Conservation (phyloP, 139 green algal genomes). For the Pseudopediastrum boryanum region DNA sequence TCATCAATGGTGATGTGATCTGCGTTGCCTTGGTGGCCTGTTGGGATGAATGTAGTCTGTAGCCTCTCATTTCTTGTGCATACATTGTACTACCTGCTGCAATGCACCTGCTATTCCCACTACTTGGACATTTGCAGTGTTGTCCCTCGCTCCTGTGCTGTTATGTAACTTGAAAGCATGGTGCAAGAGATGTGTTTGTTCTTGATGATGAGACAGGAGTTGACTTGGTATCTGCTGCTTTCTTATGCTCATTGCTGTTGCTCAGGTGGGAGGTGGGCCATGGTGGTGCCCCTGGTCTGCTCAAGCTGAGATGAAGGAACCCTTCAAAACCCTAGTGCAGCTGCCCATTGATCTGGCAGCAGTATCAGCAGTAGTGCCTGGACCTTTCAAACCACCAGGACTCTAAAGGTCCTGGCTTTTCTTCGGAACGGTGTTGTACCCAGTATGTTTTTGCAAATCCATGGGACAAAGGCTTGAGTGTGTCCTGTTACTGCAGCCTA, state of each 20-base stretch:
- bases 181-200: too few relatives aligned
- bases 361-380: constrained; percentile 51
- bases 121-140: background rate
- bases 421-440: too few relatives aligned
- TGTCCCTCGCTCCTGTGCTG: background rate
- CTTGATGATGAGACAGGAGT: too few relatives aligned
- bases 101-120: background rate
- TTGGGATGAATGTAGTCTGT: too few relatives aligned
- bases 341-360: constrained; percentile 78
- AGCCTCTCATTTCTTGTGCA: too few relatives aligned
- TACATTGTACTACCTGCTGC: background rate
- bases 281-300: constrained; percentile 86
- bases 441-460: too few relatives aligned
- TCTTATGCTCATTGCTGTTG: background rate
- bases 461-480: too few relatives aligned
- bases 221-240: background rate
- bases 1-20: too few relatives aligned
- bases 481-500: too few relatives aligned
- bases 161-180: too few relatives aligned
- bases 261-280: constrained; percentile 91
- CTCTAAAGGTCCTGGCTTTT: too few relatives aligned
- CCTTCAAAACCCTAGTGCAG: constrained; percentile 73
- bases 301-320: constrained; percentile 81
- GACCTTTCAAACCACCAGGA: constrained; percentile 63
- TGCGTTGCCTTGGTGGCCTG: too few relatives aligned